Evolutionary conservation across 352 stramenopile genomes (phyloP).

Genomic region (Peronospora belbahrii): DNA sequence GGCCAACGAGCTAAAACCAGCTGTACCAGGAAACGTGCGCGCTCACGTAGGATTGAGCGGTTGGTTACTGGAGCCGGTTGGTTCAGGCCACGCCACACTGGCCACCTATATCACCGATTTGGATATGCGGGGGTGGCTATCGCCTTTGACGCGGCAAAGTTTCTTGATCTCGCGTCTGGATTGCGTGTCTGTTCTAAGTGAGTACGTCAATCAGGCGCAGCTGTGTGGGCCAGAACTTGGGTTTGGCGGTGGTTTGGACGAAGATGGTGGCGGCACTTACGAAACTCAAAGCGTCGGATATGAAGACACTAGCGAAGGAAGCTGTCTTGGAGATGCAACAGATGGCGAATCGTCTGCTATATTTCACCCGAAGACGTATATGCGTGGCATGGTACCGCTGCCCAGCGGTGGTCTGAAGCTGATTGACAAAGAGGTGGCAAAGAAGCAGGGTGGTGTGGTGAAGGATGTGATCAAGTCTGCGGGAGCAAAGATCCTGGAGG

Average conservation of each 20-base stretch:
- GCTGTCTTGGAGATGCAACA: slow-evolving; percentile 19
- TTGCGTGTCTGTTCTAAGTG: slow-evolving; percentile 51
- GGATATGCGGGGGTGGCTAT: slow-evolving; percentile 48
- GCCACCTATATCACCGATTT: slow-evolving; percentile 72
- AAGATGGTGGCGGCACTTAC: slow-evolving; percentile 30
- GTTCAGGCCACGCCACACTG: slow-evolving; percentile 43
- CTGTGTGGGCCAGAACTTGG: slow-evolving; percentile 41
- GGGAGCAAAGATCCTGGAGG: slow-evolving; percentile 56
- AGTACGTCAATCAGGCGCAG: slow-evolving; percentile 59
- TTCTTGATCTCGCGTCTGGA: slow-evolving; percentile 57
- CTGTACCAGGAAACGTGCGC: slow-evolving; percentile 33
- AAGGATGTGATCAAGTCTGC: slow-evolving; percentile 82
- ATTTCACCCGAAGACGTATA: slow-evolving; percentile 76
- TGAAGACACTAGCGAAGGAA: slow-evolving; percentile 31
- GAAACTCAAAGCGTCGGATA: slow-evolving; percentile 26
- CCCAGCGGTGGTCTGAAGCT: slow-evolving; percentile 70
- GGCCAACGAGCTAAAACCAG: slow-evolving; percentile 60
- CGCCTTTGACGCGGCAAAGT: slow-evolving; percentile 29
- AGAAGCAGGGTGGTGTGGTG: slow-evolving; percentile 78
- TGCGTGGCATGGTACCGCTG: slow-evolving; percentile 71
- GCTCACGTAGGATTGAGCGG: slow-evolving; percentile 57
- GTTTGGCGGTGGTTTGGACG: slow-evolving; percentile 38
- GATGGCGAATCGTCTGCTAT: slow-evolving; percentile 26
- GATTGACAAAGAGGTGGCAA: slow-evolving; percentile 78
- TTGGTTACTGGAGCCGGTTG: slow-evolving; percentile 68